phyloP scores from a whole-genome alignment of 495 filamentous ascomycete species.

The Aspergillus bertholletiae region DNA sequence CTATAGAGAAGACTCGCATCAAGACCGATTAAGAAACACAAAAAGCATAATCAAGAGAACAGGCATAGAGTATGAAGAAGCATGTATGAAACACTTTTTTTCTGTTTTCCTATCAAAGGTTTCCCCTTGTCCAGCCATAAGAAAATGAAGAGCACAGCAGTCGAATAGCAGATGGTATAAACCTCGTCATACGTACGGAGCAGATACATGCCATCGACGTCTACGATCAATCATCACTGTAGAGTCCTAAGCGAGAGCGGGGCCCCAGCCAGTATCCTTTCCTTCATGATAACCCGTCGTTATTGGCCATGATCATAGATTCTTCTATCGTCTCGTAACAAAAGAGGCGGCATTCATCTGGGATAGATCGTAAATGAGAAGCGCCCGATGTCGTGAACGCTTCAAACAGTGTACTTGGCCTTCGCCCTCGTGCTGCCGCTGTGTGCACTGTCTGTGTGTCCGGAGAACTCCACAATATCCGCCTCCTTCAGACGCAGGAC shows the following conservation, averaged over 20 bases:
- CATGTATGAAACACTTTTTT: not conserved
- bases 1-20: not conserved
- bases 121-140: slow-evolving; percentile 3
- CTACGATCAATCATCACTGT: slow-evolving; percentile 15
- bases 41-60: not conserved
- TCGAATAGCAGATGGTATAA: slow-evolving; percentile 24
- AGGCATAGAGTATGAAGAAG: not conserved
- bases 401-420: slow-evolving; percentile 83
- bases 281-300: slow-evolving; percentile 4
- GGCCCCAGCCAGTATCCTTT: slow-evolving; percentile 1
- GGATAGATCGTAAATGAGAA: slow-evolving; percentile 16
- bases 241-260: slow-evolving; percentile 1
- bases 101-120: not conserved
- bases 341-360: slow-evolving; percentile 9
- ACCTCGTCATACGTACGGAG: slow-evolving; percentile 22
- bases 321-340: slow-evolving; percentile 16
- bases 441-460: slow-evolving; percentile 91
- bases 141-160: slow-evolving; percentile 12
- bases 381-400: slow-evolving; percentile 1
- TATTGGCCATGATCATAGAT: slow-evolving; percentile 13
- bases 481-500: slow-evolving; percentile 69
- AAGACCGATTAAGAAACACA: not conserved
- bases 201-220: slow-evolving; percentile 17
- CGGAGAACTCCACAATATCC: slow-evolving; percentile 89
- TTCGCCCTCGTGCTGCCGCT: slow-evolving; percentile 91